These are phyloP conservation scores for Fusarium sp. DNA, from an alignment of 2,329 filamentous ascomycete genomes.

Conservation along the genomic window DNA sequence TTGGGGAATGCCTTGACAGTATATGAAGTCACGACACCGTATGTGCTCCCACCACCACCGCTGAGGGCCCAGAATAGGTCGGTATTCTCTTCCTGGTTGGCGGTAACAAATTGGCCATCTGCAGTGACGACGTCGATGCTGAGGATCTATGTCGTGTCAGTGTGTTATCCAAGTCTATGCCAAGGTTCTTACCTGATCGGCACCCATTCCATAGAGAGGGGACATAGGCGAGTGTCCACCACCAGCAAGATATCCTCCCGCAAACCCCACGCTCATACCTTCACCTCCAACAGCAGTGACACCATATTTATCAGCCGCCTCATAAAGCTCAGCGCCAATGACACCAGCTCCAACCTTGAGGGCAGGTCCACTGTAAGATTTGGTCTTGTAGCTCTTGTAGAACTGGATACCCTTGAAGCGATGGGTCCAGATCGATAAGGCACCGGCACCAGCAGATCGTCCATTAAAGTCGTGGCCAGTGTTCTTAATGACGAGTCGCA, in stretches of 20 bases:
- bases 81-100: constrained; percentile 24
- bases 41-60: constrained; percentile 55
- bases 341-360: constrained; percentile 68
- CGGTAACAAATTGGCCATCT: constrained; percentile 34
- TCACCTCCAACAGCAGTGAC: constrained; percentile 66
- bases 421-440: constrained; percentile 68
- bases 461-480: constrained; percentile 65
- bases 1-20: constrained; percentile 56
- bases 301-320: constrained; percentile 59
- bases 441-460: constrained; percentile 67
- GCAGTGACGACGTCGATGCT: constrained; percentile 36
- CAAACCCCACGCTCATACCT: constrained; percentile 50
- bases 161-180: background rate
- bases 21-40: constrained; percentile 47
- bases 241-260: constrained; percentile 38
- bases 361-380: constrained; percentile 57
- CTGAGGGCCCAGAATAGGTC: constrained; percentile 55
- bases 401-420: constrained; percentile 58
- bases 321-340: constrained; percentile 64
- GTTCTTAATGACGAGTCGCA: constrained; percentile 61
- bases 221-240: constrained; percentile 41
- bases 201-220: constrained; percentile 32
- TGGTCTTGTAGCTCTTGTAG: constrained; percentile 33
- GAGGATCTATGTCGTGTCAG: constrained; percentile 15
- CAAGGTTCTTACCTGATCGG: constrained; percentile 29